Base-by-base conservation (phyloP, 1,284 basidiomycete species). In the Sporisorium scitamineum region DNA sequence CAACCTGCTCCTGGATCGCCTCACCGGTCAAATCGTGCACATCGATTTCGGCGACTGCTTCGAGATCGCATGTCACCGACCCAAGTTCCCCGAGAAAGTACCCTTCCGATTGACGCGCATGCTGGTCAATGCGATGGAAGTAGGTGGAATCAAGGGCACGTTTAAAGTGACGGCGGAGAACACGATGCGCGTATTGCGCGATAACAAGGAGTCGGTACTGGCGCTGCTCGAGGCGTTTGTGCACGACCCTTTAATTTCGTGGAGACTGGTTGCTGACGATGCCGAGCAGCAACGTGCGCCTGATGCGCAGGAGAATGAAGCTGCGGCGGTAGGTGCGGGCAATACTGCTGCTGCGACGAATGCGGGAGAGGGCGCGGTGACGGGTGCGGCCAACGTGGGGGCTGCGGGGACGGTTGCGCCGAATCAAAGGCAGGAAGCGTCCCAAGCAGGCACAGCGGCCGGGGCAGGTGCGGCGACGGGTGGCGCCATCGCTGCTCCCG, bases 71-170 rank as follows among this genome's bases (percentile, higher is more conserved):
- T 86, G 84, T 78, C 85, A 79, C 76, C 86, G 95, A 79, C 94
- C 98, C 87, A 99, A 99, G 87, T 99, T 96, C 89, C 97, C 97
- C 0, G 97, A 99, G 87, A 97, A 94, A 86, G 95, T 99, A 59
- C 97, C 97, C 0, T 99, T 99, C 91, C 90, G 97, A 52, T 89
- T 99, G 74, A 99, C 97, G 13, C 89, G 97, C 76, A 99, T 99
- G 97, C 89, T 99, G 65, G 97, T 95, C 31, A 94, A 97, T 85
- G 97, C 97, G 3, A 99, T 99, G 97, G 97, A 99, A 89, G 94
- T 94, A 71, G 85, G 89, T 73, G 97, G 97, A 20, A 96, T 99
- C 79, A 94, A 97, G 84, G 97, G 97, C 41, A 97, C 94, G 80
- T 99, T 96, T 90, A 91, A 94, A 82, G 92, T 92, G 79, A 96